Evolutionary conservation across 805 yeast species (phyloP).

Genomic region (Starmerella asiatica): DNA sequence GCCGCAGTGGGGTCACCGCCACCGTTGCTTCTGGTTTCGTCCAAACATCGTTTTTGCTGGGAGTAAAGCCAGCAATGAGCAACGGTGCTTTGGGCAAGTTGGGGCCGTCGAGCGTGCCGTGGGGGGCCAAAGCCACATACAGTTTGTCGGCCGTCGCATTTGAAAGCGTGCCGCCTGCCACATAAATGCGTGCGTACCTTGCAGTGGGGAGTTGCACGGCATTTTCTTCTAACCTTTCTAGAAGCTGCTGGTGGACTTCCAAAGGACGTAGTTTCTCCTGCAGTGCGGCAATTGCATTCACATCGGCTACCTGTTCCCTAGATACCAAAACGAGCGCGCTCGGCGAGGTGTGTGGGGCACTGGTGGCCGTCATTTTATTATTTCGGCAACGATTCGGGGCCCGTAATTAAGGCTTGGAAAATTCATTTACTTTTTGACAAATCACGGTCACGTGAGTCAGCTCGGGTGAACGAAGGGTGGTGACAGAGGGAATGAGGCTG

Average conservation of each 20-base stretch:
- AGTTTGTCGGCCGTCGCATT: constrained; percentile 22
- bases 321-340: constrained; percentile 18
- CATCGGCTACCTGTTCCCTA: constrained; percentile 19
- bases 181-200: constrained; percentile 21
- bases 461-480: too few species aligned
- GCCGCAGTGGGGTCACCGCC: background rate
- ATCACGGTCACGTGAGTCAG: background rate
- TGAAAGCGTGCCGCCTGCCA: constrained; percentile 21
- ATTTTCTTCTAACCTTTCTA: constrained; percentile 27
- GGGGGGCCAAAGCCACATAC: constrained; percentile 22
- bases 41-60: constrained; percentile 22
- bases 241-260: constrained; percentile 26
- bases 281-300: constrained; percentile 15
- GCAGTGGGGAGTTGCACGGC: constrained; percentile 25
- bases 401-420: background rate
- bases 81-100: constrained; percentile 23
- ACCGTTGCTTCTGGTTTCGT: constrained; percentile 5
- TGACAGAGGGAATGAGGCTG: too few species aligned
- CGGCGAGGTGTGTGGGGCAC: constrained; percentile 1
- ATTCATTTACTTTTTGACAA: background rate
- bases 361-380: too few species aligned
- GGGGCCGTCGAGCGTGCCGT: constrained; percentile 26
- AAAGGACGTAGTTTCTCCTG: constrained; percentile 7
- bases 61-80: constrained; percentile 29
- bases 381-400: too few species aligned